Evolutionary conservation across 2,329 filamentous ascomycete species (phyloP).

Genomic region (Calonectria honghensis): DNA sequence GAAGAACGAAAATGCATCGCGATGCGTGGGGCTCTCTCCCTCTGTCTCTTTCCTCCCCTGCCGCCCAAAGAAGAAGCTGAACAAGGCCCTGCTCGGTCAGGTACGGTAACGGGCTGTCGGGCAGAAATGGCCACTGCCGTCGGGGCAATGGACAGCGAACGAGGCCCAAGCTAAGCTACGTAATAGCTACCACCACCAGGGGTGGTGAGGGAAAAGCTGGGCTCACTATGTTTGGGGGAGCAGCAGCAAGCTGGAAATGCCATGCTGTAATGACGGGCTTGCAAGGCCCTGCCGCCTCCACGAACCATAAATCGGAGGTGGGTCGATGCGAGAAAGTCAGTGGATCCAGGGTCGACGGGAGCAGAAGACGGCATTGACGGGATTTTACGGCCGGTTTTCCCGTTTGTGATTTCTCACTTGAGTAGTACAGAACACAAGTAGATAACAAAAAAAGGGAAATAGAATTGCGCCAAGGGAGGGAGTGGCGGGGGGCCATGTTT

Average conservation of each 20-base stretch:
- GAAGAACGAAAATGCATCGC: conserved; percentile 16
- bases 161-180: conserved; percentile 1
- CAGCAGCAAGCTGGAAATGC: conserved; percentile 1
- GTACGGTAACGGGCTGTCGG: conserved; percentile 8
- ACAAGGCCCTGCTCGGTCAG: neutral
- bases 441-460: neutral
- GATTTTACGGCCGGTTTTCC: conserved; percentile 12
- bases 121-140: conserved; percentile 22
- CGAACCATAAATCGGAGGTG: conserved; percentile 34
- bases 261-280: conserved; percentile 17
- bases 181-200: conserved; percentile 11
- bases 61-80: neutral
- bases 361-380: conserved; percentile 28
- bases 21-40: neutral
- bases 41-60: neutral
- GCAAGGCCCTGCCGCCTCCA: conserved; percentile 42
- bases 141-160: conserved; percentile 31
- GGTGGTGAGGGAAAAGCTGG: neutral
- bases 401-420: neutral
- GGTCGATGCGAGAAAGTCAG: conserved; percentile 43
- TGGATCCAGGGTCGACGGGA: neutral
- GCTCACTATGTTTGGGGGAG: neutral
- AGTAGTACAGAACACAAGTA: conserved; percentile 7
- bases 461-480: neutral
- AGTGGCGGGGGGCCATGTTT: neutral